Percentiles rank a stretch among this genome's conserved stretches.
Conservation (phyloP, 1,139 yeast species). For the Petasospora fabianii region DNA sequence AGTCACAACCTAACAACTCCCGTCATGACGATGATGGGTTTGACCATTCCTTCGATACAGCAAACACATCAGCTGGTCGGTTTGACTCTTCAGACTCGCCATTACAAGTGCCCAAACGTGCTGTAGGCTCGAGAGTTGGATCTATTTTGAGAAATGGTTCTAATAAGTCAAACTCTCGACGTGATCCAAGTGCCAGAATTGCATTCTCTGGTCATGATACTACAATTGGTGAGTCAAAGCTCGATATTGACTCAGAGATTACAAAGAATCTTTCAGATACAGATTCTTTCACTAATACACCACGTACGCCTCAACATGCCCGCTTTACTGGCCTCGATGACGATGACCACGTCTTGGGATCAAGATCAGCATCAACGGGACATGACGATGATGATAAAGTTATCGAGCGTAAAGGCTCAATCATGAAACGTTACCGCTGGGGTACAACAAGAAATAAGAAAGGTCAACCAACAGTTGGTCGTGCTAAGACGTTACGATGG, state of each 20-base stretch:
- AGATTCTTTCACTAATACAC: slow-evolving; percentile 23
- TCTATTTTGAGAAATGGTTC: slow-evolving; percentile 21
- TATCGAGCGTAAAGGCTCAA: slow-evolving; percentile 22
- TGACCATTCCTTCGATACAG: slow-evolving; percentile 8
- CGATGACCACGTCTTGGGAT: slow-evolving; percentile 1
- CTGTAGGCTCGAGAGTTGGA: slow-evolving; percentile 13
- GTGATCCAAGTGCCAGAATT: slow-evolving; percentile 22
- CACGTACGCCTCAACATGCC: slow-evolving; percentile 16
- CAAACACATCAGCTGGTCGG: slow-evolving; percentile 9
- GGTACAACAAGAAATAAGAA: slow-evolving; percentile 80
- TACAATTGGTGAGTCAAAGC: slow-evolving; percentile 15
- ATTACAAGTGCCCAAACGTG: slow-evolving; percentile 13
- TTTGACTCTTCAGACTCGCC: slow-evolving; percentile 8
- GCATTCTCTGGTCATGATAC: slow-evolving; percentile 22
- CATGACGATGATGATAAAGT: slow-evolving; percentile 3
- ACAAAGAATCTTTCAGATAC: slow-evolving; percentile 14
- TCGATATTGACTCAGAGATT: slow-evolving; percentile 13
- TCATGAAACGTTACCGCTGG: slow-evolving; percentile 79
- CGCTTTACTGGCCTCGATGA: slow-evolving; percentile 15
- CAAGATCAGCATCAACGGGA: not conserved
- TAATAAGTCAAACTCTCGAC: slow-evolving; percentile 12
- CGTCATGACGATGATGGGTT: not conserved
- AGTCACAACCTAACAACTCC: slow-evolving; percentile 1
- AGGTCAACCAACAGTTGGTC: slow-evolving; percentile 56
- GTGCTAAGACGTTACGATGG: slow-evolving; percentile 39